Evolutionary conservation across 2,329 filamentous ascomycete genomes (phyloP).

Genomic region (Tolypocladium cylindrosporum): DNA sequence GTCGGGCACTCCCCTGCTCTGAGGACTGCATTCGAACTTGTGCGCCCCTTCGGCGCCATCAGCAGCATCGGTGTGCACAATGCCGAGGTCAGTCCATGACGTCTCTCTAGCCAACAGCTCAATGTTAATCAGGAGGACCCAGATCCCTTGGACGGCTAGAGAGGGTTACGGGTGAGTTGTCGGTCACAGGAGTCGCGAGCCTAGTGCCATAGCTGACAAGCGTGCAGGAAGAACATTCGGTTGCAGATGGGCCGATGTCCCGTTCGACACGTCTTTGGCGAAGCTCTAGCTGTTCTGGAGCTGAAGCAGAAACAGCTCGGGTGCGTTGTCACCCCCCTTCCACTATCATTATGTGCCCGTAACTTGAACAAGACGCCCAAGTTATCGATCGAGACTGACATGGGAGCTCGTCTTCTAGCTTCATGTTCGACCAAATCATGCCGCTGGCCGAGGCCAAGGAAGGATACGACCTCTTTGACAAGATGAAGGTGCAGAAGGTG

Average conservation of each 20-base stretch:
- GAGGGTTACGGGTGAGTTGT: conserved; percentile 46
- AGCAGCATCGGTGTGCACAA: conserved; percentile 71
- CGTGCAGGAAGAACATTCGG: conserved; percentile 55
- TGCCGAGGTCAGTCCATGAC: conserved; percentile 40
- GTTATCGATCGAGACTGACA: background rate
- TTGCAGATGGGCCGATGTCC: conserved; percentile 71
- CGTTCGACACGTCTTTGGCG: conserved; percentile 58
- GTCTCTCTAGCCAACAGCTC: background rate
- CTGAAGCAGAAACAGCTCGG: conserved; percentile 56
- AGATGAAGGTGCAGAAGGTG: conserved; percentile 66
- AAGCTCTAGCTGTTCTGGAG: conserved; percentile 54
- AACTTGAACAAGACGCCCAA: background rate
- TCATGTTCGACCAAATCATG: conserved; percentile 71
- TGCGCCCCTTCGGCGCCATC: conserved; percentile 64
- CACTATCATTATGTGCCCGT: background rate
- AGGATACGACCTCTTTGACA: conserved; percentile 62
- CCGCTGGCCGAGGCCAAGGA: conserved; percentile 55
- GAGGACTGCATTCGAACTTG: conserved; percentile 58
- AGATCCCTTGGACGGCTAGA: conserved; percentile 57
- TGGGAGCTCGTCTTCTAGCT: conserved; percentile 32
- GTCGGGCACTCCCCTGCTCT: conserved; percentile 62
- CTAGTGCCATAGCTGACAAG: conserved; percentile 12
- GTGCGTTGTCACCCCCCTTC: conserved; percentile 31
- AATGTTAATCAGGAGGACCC: background rate
- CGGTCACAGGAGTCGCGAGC: background rate